Base-by-base conservation (phyloP, 768 basidiomycete genomes). In the Pleurotus citrinopileatus region DNA sequence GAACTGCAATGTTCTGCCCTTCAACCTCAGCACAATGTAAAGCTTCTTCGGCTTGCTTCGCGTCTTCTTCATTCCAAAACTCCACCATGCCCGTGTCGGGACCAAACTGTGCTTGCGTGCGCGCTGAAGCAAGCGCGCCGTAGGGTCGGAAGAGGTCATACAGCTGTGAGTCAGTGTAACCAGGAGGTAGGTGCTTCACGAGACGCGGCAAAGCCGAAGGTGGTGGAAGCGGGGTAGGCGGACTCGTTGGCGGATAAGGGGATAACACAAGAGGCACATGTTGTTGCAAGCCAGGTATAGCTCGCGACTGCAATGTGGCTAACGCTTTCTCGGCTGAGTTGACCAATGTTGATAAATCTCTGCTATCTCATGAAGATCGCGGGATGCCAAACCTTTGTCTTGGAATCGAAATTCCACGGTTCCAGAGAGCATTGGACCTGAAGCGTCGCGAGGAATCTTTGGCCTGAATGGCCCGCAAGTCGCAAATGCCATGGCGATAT, bases 1-100 rank as follows among this genome's bases (percentile, higher is more conserved):
- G 88, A 3, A 94, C 88, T 6, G 88, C 83, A 57, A 93, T 93
- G 63, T 91, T 91, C 63, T 88, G 86, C 9, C 89, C 91, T 37
- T 88, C 87, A 12, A 94, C 73, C 38, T 94, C 90, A 13, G 85
- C 80, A 59, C 89, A 92, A 68, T 93, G 90, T 81, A 94, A 78
- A 2, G 85, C 83, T 36, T 87, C 85, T 63, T 94, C 90, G 0
- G 89, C 91, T 20, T 77, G 72, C 22, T 82, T 79, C 5, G 89
- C 91, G 62, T 94, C 91, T 32, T 89, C 88, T 66, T 94, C 92
- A 53, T 86, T 81, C 89, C 89, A 93, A 66, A 89, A 94, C 66
- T 94, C 89, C 37, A 93, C 78, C 48, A 90, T 79, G 45, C 83
- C 91, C 0, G 83, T 87, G 67, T 91, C 90, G 36, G 81, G 76